Base-by-base conservation (phyloP, 495 filamentous ascomycete species). In the Rostrohypoxylon terebratum region DNA sequence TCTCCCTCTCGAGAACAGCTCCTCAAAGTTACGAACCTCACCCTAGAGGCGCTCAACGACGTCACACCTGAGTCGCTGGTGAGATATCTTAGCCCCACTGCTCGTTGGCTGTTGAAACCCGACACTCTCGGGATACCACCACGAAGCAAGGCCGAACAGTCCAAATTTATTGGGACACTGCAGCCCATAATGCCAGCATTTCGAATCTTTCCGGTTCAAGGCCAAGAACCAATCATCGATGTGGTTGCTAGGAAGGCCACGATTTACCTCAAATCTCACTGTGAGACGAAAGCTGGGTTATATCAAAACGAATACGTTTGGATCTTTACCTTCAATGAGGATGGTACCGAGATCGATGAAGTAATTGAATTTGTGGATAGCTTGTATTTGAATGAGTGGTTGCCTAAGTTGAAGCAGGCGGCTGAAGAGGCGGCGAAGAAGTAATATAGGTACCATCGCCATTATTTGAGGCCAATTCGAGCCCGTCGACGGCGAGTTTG, bases 251-350 rank as follows among this genome's bases (percentile, higher is more conserved):
- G 73, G 14, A 74, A 74, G 45, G 77, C 74, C 42, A 40, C 63
- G 40, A 11, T 80, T 44, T 71, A 75, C 55, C 34, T 76, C 45
- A 71, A 68, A 18, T 80, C 78, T 18, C 66, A 47, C 2, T 72
- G 75, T n/a, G 66, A 69, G 1, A 77, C 78, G 1, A 54, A 50
- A 4, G 34, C 72, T 9, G 80, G 79, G 3, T 59, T 70, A 3
- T 80, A 78, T 36, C 38, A 71, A 18, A 81, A 80, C 36, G 80
- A 81, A 33, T 82, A 81, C 54, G 63, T 79, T 9, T 68, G 77
- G 47, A 38, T 70, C 2, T 28, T 82, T 14, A 76, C 72, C 18
- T 58, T 81, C 58, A 79, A 72, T 9, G 47, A 75, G 50, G 78
- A 82, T 63, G 77, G 79, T 1, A 73, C 25, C 48, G 60, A 59